phyloP scores from a whole-genome alignment of 2,329 filamentous ascomycete species.

The Penicillium sp. region DNA sequence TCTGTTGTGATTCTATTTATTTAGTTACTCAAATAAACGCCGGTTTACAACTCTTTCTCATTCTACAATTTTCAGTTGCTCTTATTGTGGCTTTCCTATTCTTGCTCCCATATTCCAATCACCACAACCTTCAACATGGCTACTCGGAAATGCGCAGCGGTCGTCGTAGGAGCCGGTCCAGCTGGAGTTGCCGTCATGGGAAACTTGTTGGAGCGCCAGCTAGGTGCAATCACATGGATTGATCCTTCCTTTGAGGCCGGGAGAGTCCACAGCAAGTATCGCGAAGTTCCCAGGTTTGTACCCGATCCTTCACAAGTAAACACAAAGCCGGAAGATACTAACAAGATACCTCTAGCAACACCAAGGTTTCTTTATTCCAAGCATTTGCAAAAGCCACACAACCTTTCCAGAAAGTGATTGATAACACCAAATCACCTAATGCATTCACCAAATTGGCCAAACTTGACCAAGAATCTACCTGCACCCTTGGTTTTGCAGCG shows the following conservation, averaged over 20 bases:
- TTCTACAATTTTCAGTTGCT: neutral
- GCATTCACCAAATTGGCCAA: slow-evolving; percentile 54
- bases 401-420: slow-evolving; percentile 53
- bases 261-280: slow-evolving; percentile 54
- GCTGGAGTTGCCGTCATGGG: slow-evolving; percentile 60
- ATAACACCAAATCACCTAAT: slow-evolving; percentile 51
- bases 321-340: neutral
- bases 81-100: neutral
- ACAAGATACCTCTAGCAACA: slow-evolving; percentile 48
- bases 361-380: slow-evolving; percentile 59
- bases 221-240: slow-evolving; percentile 58
- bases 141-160: slow-evolving; percentile 48
- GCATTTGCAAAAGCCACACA: slow-evolving; percentile 55
- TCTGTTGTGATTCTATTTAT: slow-evolving; percentile 12
- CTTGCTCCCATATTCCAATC: neutral
- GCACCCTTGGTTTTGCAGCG: slow-evolving; percentile 56
- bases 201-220: slow-evolving; percentile 57
- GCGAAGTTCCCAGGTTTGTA: slow-evolving; percentile 56
- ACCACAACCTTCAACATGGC: slow-evolving; percentile 21
- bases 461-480: slow-evolving; percentile 57
- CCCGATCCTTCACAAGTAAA: neutral
- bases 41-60: neutral
- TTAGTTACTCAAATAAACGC: slow-evolving; percentile 20
- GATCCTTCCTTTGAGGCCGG: slow-evolving; percentile 57
- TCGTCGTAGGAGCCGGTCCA: slow-evolving; percentile 59